These are phyloP conservation scores for Ehretia macrophylla DNA, from an alignment of 257 asterid genomes.

Conservation along the genomic window DNA sequence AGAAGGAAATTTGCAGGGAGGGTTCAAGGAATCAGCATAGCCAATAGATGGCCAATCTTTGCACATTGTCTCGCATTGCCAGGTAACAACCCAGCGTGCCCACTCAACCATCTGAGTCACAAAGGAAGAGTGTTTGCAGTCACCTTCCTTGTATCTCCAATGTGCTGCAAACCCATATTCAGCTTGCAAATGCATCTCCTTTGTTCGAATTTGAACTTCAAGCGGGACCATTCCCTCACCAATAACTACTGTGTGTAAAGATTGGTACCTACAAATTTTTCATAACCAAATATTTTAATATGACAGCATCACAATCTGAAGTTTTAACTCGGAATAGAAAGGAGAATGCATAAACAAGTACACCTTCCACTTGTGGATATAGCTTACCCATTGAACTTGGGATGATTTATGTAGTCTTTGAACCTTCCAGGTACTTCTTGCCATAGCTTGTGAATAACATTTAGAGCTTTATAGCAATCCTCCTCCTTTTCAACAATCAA, in stretches of 20 bases:
- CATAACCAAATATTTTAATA: neutral
- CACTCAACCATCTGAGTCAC: slow-evolving; percentile 97
- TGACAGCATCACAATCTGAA: neutral
- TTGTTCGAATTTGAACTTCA: slow-evolving; percentile 94
- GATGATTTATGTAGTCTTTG: slow-evolving; percentile 77
- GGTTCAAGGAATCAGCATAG: slow-evolving; percentile 39
- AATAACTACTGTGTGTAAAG: slow-evolving; percentile 80
- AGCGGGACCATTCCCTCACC: slow-evolving; percentile 77
- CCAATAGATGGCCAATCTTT: slow-evolving; percentile 47
- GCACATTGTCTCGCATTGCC: slow-evolving; percentile 93
- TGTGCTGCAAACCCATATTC: slow-evolving; percentile 97
- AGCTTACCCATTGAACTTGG: slow-evolving; percentile 85
- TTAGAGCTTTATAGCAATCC: slow-evolving; percentile 84
- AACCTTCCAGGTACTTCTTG: slow-evolving; percentile 77
- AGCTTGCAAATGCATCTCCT: slow-evolving; percentile 96
- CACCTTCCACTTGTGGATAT: slow-evolving; percentile 56
- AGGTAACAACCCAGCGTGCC: slow-evolving; percentile 96
- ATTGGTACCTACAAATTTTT: slow-evolving; percentile 59
- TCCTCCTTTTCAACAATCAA: slow-evolving; percentile 82
- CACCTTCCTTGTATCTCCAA: slow-evolving; percentile 98
- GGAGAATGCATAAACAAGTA: slow-evolving; percentile 35
- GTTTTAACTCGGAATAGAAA: slow-evolving; percentile 6
- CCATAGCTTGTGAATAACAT: slow-evolving; percentile 76
- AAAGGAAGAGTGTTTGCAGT: slow-evolving; percentile 63
- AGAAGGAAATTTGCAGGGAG: slow-evolving; percentile 78